These are phyloP conservation scores for Talaromyces sp. DNA, from an alignment of 2,329 filamentous ascomycete genomes.

Conservation along the genomic window DNA sequence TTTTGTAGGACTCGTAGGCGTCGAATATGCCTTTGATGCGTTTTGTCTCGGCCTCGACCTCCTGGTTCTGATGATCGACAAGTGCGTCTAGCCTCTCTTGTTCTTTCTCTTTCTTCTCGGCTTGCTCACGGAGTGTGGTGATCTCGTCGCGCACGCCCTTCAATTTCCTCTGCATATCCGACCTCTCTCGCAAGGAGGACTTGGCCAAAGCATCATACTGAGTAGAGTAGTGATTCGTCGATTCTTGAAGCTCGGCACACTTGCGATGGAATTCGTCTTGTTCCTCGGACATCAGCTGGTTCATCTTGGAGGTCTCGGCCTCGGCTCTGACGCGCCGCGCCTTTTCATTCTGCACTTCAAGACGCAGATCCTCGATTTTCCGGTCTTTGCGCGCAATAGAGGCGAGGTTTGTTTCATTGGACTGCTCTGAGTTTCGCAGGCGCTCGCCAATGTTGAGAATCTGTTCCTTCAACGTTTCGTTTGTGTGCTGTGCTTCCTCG, in stretches of 20 bases:
- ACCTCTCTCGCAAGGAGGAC: constrained; percentile 35
- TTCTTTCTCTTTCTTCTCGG: constrained; percentile 32
- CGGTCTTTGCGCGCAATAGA: constrained; percentile 44
- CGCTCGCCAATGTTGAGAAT: constrained; percentile 42
- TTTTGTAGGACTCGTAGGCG: constrained; percentile 39
- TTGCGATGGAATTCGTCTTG: constrained; percentile 36
- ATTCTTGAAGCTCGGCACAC: constrained; percentile 33
- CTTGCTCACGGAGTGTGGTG: constrained; percentile 26
- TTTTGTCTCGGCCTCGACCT: constrained; percentile 36
- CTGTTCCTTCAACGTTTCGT: constrained; percentile 42
- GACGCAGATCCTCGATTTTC: constrained; percentile 42
- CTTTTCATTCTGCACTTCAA: constrained; percentile 39
- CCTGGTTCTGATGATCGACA: constrained; percentile 42
- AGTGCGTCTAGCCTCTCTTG: constrained; percentile 39
- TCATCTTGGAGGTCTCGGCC: constrained; percentile 30
- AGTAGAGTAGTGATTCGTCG: constrained; percentile 31
- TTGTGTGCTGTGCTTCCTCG: constrained; percentile 44
- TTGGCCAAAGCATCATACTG: constrained; percentile 42
- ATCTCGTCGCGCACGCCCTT: constrained; percentile 34
- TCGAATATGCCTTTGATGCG: constrained; percentile 34
- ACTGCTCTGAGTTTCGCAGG: constrained; percentile 41
- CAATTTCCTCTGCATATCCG: constrained; percentile 34
- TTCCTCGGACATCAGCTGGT: constrained; percentile 34
- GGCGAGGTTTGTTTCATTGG: constrained; percentile 42
- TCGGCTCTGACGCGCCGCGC: constrained; percentile 37